phyloP scores from a whole-genome alignment of 2,329 filamentous ascomycete genomes.

The Scorias spongiosa region DNA sequence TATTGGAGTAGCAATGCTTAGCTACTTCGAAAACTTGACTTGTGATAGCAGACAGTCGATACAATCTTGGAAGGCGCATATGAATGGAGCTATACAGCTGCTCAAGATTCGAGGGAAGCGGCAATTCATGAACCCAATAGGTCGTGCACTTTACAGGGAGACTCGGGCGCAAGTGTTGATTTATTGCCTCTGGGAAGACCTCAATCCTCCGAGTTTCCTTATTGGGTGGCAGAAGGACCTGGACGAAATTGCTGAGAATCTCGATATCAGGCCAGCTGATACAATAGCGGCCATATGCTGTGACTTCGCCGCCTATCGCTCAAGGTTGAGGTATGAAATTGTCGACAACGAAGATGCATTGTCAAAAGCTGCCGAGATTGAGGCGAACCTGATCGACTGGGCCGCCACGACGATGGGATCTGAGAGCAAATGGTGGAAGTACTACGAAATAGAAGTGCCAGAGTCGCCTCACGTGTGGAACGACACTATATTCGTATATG shows the following conservation, averaged over 20 bases:
- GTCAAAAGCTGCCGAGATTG: slow-evolving; percentile 9
- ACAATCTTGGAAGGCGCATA: slow-evolving; percentile 25
- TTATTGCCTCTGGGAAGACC: slow-evolving; percentile 17
- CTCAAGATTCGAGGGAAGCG: slow-evolving; percentile 17
- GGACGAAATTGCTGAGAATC: slow-evolving; percentile 3
- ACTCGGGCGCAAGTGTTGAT: slow-evolving; percentile 14
- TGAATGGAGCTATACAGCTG: slow-evolving; percentile 21
- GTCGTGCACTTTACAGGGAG: slow-evolving; percentile 16
- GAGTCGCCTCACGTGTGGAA: slow-evolving; percentile 18
- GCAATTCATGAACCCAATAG: slow-evolving; percentile 14
- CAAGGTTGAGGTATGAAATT: slow-evolving; percentile 5
- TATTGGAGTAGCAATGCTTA: slow-evolving; percentile 21
- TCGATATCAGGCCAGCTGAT: slow-evolving; percentile 10
- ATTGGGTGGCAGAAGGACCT: slow-evolving; percentile 15
- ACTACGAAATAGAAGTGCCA: slow-evolving; percentile 12
- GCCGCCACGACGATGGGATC: not conserved
- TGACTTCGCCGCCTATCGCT: slow-evolving; percentile 13
- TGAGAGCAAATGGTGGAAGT: slow-evolving; percentile 13
- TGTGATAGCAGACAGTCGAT: slow-evolving; percentile 17
- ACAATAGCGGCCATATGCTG: slow-evolving; percentile 10
- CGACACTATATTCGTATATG: slow-evolving; percentile 13
- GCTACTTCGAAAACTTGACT: slow-evolving; percentile 23
- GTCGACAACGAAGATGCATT: slow-evolving; percentile 12
- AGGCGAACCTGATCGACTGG: slow-evolving; percentile 16
- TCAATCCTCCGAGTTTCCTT: slow-evolving; percentile 14